phyloP scores from a whole-genome alignment of 495 filamentous ascomycete species.

The Emericellopsis terricola region DNA sequence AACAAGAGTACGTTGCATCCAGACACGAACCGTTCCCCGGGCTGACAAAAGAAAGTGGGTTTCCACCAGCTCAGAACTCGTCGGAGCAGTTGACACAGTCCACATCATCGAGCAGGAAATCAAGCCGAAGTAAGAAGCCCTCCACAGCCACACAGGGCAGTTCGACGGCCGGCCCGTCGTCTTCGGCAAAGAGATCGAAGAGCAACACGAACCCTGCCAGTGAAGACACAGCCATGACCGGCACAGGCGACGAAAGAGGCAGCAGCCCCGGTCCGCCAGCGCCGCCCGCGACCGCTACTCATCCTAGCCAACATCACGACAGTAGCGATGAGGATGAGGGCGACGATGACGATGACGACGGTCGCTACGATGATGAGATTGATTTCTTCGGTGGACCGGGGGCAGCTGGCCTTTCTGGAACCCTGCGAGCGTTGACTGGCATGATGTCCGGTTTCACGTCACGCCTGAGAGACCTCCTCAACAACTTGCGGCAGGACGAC shows the following conservation, averaged over 20 bases:
- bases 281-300: not conserved
- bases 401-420: conserved; percentile 51
- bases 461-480: conserved; percentile 66
- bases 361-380: conserved; percentile 26
- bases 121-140: conserved; percentile 44
- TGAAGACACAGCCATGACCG: conserved; percentile 33
- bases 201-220: conserved; percentile 30
- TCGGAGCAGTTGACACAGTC: conserved; percentile 17
- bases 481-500: conserved; percentile 69
- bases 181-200: conserved; percentile 32
- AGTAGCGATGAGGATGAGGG: conserved; percentile 26
- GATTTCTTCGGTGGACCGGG: conserved; percentile 55
- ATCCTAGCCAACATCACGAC: not conserved
- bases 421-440: conserved; percentile 69
- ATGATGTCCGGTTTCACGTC: conserved; percentile 76
- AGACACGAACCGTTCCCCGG: not conserved
- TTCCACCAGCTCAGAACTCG: too few relatives aligned
- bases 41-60: too few relatives aligned
- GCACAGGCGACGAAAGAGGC: conserved; percentile 33
- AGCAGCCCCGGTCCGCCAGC: not conserved
- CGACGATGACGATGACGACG: conserved; percentile 26
- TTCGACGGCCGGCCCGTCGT: conserved; percentile 15
- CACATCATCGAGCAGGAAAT: conserved; percentile 44
- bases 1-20: conserved; percentile 43
- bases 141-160: conserved; percentile 6